phyloP scores from a whole-genome alignment of 2,329 filamentous ascomycete species.

The Fusarium sororula region DNA sequence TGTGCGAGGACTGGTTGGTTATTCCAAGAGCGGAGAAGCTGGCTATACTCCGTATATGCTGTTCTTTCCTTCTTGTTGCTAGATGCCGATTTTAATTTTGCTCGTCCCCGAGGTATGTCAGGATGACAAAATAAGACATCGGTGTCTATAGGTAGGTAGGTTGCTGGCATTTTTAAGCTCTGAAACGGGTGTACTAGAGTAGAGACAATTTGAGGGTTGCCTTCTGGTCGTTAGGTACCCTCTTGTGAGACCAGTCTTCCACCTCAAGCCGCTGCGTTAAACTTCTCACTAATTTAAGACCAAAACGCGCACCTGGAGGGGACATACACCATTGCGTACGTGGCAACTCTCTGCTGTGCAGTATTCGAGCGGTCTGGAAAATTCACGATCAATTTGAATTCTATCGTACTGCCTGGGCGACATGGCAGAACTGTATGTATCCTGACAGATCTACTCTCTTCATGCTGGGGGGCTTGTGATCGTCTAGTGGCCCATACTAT shows the following conservation, averaged over 20 bases:
- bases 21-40: neutral
- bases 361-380: neutral
- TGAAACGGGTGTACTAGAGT: neutral
- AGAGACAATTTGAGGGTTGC: neutral
- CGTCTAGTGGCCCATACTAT: constrained; percentile 15
- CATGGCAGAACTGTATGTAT: neutral
- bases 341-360: neutral
- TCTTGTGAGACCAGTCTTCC: neutral
- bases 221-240: neutral
- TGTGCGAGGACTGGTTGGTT: neutral
- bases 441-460: neutral
- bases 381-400: neutral
- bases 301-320: neutral
- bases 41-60: neutral
- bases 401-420: neutral
- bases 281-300: neutral
- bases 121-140: neutral
- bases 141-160: neutral
- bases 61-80: neutral
- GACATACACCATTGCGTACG: neutral
- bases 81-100: too few species aligned
- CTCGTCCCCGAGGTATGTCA: neutral
- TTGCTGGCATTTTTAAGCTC: neutral
- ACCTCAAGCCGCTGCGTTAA: neutral
- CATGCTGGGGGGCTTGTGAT: neutral